phyloP scores from a whole-genome alignment of 2,329 filamentous ascomycete genomes.

The Cytospora piceicola region DNA sequence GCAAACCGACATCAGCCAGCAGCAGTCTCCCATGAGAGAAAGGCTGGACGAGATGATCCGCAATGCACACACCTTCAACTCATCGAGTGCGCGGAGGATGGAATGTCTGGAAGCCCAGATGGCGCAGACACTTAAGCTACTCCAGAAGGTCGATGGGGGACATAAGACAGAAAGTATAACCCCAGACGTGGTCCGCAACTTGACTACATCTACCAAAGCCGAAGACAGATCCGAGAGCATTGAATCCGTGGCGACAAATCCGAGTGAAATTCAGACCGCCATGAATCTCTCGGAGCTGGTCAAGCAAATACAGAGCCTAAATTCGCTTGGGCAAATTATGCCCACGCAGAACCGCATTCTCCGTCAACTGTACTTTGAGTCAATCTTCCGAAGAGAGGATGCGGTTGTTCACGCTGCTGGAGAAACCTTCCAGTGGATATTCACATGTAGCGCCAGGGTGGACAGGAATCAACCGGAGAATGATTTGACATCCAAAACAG shows the following conservation, averaged over 20 bases:
- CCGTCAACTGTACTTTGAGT: constrained; percentile 10
- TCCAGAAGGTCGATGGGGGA: background rate
- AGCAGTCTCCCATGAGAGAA: constrained; percentile 14
- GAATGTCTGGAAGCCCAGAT: constrained; percentile 2
- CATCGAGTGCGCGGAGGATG: constrained; percentile 2
- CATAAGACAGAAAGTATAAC: no score
- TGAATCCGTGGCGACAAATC: no score
- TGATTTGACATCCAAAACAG: fast-evolving
- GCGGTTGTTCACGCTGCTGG: constrained; percentile 29
- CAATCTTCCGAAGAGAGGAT: constrained; percentile 17
- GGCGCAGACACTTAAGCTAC: background rate
- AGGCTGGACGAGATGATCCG: constrained; percentile 7
- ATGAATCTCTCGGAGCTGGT: background rate
- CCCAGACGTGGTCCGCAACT: background rate
- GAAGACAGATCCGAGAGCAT: background rate
- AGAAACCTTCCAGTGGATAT: constrained; percentile 35
- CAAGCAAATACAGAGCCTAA: background rate
- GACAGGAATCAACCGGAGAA: background rate
- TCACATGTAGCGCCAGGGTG: constrained; percentile 19
- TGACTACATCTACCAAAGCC: background rate
- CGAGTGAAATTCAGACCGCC: no score
- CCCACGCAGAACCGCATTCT: background rate
- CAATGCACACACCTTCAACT: background rate
- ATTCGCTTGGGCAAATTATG: background rate
- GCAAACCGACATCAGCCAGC: background rate